A percentile compares a stretch with the other conserved stretches of the same genome.
Conservation (phyloP, 2,329 filamentous ascomycete genomes). For the Penicillium brevicompactum region DNA sequence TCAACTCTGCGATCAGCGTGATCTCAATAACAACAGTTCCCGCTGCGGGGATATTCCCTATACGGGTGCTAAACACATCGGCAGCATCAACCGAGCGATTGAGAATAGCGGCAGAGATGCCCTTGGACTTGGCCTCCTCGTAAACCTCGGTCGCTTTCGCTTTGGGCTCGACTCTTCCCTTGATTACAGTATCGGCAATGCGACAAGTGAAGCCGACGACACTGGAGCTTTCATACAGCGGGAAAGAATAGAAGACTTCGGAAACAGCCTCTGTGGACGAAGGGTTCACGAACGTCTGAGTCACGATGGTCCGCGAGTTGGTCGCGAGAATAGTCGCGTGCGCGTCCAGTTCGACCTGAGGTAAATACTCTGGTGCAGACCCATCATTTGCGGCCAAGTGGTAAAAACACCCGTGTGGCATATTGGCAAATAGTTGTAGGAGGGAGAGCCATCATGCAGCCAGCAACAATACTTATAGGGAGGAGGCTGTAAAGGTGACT, state of each 20-base stretch:
- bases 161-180: slow-evolving; percentile 2
- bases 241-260: slow-evolving; percentile 6
- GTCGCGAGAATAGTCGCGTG: slow-evolving; percentile 4
- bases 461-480: neutral
- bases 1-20: slow-evolving; percentile 12
- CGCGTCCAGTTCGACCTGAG: slow-evolving; percentile 7
- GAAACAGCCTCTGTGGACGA: slow-evolving; percentile 2
- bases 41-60: slow-evolving; percentile 18
- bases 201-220: slow-evolving; percentile 7
- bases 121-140: slow-evolving; percentile 2
- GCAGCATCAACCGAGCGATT: neutral
- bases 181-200: neutral
- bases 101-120: slow-evolving; percentile 4
- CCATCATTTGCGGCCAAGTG: neutral
- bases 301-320: slow-evolving; percentile 6
- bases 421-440: neutral
- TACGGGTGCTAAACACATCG: slow-evolving; percentile 19
- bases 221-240: slow-evolving; percentile 7
- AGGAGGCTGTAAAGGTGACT: neutral
- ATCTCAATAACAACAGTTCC: slow-evolving; percentile 15
- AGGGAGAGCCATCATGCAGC: neutral
- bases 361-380: neutral
- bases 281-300: slow-evolving; percentile 9
- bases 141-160: slow-evolving; percentile 5
- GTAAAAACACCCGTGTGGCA: slow-evolving; percentile 2